Percentiles rank a stretch among this genome's conserved stretches.
These are phyloP conservation scores for Seiridium unicorne DNA, from an alignment of 2,329 filamentous ascomycete species.

Conservation along the genomic window DNA sequence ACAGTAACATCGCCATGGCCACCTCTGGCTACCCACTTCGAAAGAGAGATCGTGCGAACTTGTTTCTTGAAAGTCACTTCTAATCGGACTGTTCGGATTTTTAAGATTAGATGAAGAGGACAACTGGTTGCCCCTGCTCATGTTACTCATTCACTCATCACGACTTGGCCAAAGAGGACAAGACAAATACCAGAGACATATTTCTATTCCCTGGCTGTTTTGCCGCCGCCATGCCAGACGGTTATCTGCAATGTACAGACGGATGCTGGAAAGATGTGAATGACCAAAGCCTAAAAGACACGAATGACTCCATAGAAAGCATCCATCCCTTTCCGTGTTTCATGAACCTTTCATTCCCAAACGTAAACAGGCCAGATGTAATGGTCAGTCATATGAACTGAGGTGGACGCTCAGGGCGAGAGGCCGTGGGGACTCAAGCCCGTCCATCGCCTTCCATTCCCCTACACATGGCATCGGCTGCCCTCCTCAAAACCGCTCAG, in stretches of 20 bases:
- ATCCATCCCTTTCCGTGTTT: slow-evolving; percentile 17
- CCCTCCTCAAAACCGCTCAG: slow-evolving; percentile 18
- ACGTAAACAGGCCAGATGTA: slow-evolving; percentile 19
- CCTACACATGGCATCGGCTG: slow-evolving; percentile 23
- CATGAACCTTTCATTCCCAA: slow-evolving; percentile 20
- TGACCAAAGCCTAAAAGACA: slow-evolving; percentile 25
- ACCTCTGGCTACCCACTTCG: too few species aligned
- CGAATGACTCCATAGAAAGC: slow-evolving; percentile 26
- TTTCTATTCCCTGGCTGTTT: slow-evolving; percentile 6
- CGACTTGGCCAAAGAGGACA: not conserved
- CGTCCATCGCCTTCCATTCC: slow-evolving; percentile 26
- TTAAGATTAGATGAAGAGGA: not conserved
- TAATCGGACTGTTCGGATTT: too few species aligned
- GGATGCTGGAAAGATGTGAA: slow-evolving; percentile 6
- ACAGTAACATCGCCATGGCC: too few species aligned
- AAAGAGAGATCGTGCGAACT: too few species aligned
- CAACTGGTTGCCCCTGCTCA: not conserved
- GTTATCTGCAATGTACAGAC: slow-evolving; percentile 12
- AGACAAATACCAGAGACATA: not conserved
- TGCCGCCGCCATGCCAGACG: slow-evolving; percentile 5
- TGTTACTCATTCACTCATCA: not conserved
- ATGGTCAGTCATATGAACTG: slow-evolving; percentile 19
- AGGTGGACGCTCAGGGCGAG: slow-evolving; percentile 24
- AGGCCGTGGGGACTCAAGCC: slow-evolving; percentile 10
- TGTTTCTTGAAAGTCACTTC: too few species aligned